phyloP scores from a whole-genome alignment of 352 stramenopile species.

The Phytophthora agathidicida region DNA sequence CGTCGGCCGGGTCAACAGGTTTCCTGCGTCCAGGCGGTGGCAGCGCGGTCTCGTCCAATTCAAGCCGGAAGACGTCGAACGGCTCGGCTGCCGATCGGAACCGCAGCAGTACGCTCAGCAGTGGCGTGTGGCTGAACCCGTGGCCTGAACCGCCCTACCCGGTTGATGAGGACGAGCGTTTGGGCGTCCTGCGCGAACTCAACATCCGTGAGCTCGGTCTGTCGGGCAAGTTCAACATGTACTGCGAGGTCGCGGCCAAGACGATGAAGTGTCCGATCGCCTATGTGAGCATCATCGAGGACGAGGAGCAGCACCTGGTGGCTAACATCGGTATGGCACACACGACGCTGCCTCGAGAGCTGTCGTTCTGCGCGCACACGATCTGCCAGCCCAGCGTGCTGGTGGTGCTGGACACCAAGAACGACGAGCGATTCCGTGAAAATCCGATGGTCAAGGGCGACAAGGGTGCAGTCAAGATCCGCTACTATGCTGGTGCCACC shows the following conservation, averaged over 20 bases:
- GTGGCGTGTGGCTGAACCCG: slow-evolving; percentile 74
- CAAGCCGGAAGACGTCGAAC: slow-evolving; percentile 69
- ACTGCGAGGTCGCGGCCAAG: slow-evolving; percentile 86
- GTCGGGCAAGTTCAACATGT: slow-evolving; percentile 89
- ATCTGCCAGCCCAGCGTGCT: slow-evolving; percentile 83
- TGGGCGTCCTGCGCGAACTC: slow-evolving; percentile 74
- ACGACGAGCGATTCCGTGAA: slow-evolving; percentile 84
- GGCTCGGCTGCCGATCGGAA: slow-evolving; percentile 40
- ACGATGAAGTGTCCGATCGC: slow-evolving; percentile 89
- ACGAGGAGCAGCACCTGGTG: slow-evolving; percentile 84
- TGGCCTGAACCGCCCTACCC: slow-evolving; percentile 86
- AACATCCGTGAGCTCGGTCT: slow-evolving; percentile 78
- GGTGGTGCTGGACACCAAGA: slow-evolving; percentile 87
- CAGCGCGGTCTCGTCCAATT: slow-evolving; percentile 40
- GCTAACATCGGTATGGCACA: slow-evolving; percentile 88
- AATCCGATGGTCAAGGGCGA: slow-evolving; percentile 90
- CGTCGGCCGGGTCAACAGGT: slow-evolving; percentile 54
- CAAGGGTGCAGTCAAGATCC: slow-evolving; percentile 85
- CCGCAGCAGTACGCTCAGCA: slow-evolving; percentile 64
- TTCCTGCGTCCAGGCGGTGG: slow-evolving; percentile 39
- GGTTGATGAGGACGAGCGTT: slow-evolving; percentile 78
- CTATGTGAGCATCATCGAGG: slow-evolving; percentile 87
- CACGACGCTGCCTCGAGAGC: slow-evolving; percentile 75
- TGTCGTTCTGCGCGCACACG: slow-evolving; percentile 88
- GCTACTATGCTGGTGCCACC: slow-evolving; percentile 85